Base-by-base conservation (phyloP, 2,329 filamentous ascomycete species). In the Stemphylium vesicarium region DNA sequence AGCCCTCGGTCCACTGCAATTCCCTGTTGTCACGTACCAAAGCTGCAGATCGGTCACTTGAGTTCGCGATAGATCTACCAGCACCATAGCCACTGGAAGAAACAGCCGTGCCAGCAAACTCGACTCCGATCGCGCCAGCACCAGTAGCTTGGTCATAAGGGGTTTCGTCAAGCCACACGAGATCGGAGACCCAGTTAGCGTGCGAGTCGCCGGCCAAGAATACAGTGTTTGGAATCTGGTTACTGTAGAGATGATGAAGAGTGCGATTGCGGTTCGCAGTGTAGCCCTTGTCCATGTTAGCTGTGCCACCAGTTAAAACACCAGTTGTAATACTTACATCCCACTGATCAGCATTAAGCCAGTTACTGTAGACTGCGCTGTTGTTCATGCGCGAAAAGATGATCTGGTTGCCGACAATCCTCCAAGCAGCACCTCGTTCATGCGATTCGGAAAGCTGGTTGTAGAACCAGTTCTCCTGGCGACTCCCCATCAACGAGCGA, bases 121-220 rank as follows among this genome's bases (percentile, higher is more conserved):
- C 78, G 26, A 78, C 78, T 22, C 78, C 78, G 11, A 80, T 68
- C 11, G 68, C 57, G n/a, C 77, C 77, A 5, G 57, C 68, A 32
- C 78, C 77, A 5, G 71, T 73, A 6, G 62, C 53, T 8, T 66
- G 59, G 46, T 78, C 73, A 58, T 78, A 78, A 2, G 65, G 53
- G 6, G 67, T 62, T 11, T 70, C 67, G 32, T 75, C 77, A 1
- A 66, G 59, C 78, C 78, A 80, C 12, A 77, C 75, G 7, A 80
- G 73, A 50, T 80, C 70, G 7, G 68, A 71, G 1, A 74, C 71
- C 76, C 88, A 90, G 58, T 84, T 85, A 29, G 82, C 81, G 65
- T 91, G 89, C 26, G 80, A 84, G 70, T 91, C 88, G 6, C 89
- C 89, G 0, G 88, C 81, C 13, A 92, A 81, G 63, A 91, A 84